Evolutionary conservation across 192 early-diverging fungal species (phyloP), one percentile per base, ranked within the genome.

Genomic region (Coemansia sp.): DNA sequence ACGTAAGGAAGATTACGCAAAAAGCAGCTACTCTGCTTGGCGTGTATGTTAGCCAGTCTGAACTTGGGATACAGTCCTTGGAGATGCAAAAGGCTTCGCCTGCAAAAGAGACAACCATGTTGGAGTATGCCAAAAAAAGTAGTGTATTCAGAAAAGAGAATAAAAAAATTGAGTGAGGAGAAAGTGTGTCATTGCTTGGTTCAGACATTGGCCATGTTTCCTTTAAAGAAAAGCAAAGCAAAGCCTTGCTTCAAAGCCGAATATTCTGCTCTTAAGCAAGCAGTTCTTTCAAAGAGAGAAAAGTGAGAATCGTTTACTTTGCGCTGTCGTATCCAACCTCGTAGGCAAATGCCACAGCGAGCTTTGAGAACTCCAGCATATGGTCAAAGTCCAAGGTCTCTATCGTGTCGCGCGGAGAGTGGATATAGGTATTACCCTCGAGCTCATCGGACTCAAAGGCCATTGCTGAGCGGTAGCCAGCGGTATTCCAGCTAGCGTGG

Each of bases 401-500:
- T 9, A 94, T 71, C 5, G 86, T 87, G 71, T 99, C 97, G 44
- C 84, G 80, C 9, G 89, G 79, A n/a, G 92, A 80, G 78, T 99
- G 97, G 64, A 97, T 93, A 53, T 89, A 84, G 12, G 90, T 90
- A 84, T 91, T 92, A n/a, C 84, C 85, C 31, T 93, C 89, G 10
- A 85, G 70, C 67, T 90, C 83, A 23, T 84, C 87, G n/a, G 81
- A 85, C 82, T 94, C 93, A 59, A 91, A 90, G 0, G 94, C 86
- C 72, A 97, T 95, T 7, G 91, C 89, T 31, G 94, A 90, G 23
- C 90, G 90, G 84, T 87, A 95, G 1, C 95, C 96, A n/a, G 88
- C 87, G 69, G 91, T 88, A 65, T 85, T 87, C 95, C 95, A 98
- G 31, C 91, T 91, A 5, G 94, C 94, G 74, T 98, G 94, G 82